These are phyloP conservation scores for Coemansia sp. DNA, from an alignment of 192 early-diverging fungal genomes.

Conservation along the genomic window DNA sequence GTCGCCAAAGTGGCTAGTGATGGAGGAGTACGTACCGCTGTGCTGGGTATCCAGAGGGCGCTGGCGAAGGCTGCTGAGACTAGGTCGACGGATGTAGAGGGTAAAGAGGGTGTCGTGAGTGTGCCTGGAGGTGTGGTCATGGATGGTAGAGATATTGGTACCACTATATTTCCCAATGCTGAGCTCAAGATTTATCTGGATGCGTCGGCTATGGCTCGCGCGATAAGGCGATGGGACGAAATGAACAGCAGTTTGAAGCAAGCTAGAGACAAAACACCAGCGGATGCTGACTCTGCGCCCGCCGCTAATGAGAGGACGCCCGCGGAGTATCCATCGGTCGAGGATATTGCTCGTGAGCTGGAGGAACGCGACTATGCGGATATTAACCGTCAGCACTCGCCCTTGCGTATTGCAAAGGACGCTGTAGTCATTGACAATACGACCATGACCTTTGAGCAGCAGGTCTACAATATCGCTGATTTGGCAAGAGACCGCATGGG, in stretches of 20 bases:
- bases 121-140: constrained; percentile 65
- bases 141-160: constrained; percentile 84
- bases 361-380: constrained; percentile 69
- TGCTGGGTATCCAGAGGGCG: constrained; percentile 57
- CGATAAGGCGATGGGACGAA: constrained; percentile 67
- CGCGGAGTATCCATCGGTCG: constrained; percentile 33
- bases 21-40: constrained; percentile 53
- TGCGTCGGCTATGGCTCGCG: constrained; percentile 64
- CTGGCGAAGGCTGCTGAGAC: constrained; percentile 50
- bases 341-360: constrained; percentile 63
- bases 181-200: constrained; percentile 77
- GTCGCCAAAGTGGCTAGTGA: constrained; percentile 65
- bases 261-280: constrained; percentile 8
- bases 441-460: constrained; percentile 62
- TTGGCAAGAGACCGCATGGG: constrained; percentile 56
- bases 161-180: constrained; percentile 69
- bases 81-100: background rate
- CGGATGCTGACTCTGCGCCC: background rate
- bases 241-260: constrained; percentile 40
- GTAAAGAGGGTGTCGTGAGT: background rate
- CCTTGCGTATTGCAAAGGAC: constrained; percentile 68
- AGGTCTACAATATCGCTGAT: constrained; percentile 64
- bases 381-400: constrained; percentile 62
- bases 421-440: constrained; percentile 78
- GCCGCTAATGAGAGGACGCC: background rate